Evolutionary conservation across 352 stramenopile species (phyloP), one percentile per base, ranked within the genome.

Genomic region (Pythium guiyangense): DNA sequence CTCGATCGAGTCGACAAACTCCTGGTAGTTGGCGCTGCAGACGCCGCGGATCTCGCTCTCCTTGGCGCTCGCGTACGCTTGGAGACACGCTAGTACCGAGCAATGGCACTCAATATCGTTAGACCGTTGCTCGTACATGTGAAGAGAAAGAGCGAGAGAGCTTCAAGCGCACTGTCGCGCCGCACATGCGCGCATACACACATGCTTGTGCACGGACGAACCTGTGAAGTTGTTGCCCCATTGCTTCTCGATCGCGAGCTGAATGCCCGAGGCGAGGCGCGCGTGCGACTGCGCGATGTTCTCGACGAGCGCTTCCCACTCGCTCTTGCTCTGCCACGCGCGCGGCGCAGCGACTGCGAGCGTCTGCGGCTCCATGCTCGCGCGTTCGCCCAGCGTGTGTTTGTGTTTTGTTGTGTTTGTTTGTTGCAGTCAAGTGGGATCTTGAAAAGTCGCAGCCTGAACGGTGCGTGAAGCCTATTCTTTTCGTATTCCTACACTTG

Each of bases 1-100:
- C 51, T 92, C 82, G 60, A 92, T 90, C 26, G 82, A 90, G 44
- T 89, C 73, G 37, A 90, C 79, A 49, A 90, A 89, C 49, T 92
- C 79, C 54, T 85, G 76, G 61, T 90, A 85, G 51, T 92, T 88
- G 26, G 80, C 70, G 57, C 74, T 84, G 66, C 82, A 92, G 20
- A 90, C 82, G n/a, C 70, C 63, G 27, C 82, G 79, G 49, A 92
- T 90, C 57, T 90, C 79, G 20, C 69, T 79, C 53, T 90, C 82
- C 49, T 92, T 92, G 6, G 66, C 55, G 18, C 54, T 62, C 2
- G 79, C 77, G 59, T 85, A 85, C 51, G 73, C 66, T 43, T 84
- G 75, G 15, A 92, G 63, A 62, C 69, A 85, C 22, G 72, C 80
- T 87, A 6, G 1, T 1, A 26, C 47, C 44, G 1, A 27, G 27